phyloP scores from a whole-genome alignment of 2,329 filamentous ascomycete genomes.

The Fusarium mangiferae region DNA sequence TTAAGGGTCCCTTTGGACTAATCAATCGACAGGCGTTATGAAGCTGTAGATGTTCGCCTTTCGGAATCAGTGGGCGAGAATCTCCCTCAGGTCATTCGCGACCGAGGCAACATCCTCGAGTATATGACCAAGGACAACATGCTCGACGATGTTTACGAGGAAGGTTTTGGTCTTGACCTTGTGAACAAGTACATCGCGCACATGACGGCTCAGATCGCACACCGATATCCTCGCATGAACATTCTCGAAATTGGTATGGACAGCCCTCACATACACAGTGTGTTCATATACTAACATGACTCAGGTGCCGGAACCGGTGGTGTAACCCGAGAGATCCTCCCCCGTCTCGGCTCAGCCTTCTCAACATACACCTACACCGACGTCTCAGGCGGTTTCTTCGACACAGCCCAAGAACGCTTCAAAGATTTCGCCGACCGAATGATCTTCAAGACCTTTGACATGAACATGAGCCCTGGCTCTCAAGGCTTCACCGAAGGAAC shows the following conservation, averaged over 20 bases:
- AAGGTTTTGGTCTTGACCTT: not conserved
- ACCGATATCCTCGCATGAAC: not conserved
- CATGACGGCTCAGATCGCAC: not conserved
- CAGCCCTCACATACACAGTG: rapidly evolving
- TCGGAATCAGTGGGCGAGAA: conserved; percentile 29
- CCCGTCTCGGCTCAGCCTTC: not conserved
- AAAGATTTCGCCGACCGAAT: not conserved
- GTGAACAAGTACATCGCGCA: not conserved
- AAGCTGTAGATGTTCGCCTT: not conserved
- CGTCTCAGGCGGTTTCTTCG: not conserved
- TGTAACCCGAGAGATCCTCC: not conserved
- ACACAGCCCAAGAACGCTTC: not conserved
- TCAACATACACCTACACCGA: conserved; percentile 10
- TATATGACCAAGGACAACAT: conserved; percentile 47
- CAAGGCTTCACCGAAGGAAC: not conserved
- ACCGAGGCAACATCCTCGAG: conserved; percentile 50
- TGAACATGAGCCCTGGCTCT: not conserved
- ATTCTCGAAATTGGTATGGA: not conserved
- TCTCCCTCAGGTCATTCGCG: conserved; percentile 48
- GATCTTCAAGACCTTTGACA: not conserved
- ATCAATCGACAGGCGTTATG: not conserved
- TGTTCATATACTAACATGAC: not conserved
- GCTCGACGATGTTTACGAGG: conserved; percentile 48
- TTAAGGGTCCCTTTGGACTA: not conserved
- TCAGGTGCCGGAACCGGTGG: not conserved